These are phyloP conservation scores for Solanum piurae DNA, from an alignment of 257 asterid species.

Conservation along the genomic window DNA sequence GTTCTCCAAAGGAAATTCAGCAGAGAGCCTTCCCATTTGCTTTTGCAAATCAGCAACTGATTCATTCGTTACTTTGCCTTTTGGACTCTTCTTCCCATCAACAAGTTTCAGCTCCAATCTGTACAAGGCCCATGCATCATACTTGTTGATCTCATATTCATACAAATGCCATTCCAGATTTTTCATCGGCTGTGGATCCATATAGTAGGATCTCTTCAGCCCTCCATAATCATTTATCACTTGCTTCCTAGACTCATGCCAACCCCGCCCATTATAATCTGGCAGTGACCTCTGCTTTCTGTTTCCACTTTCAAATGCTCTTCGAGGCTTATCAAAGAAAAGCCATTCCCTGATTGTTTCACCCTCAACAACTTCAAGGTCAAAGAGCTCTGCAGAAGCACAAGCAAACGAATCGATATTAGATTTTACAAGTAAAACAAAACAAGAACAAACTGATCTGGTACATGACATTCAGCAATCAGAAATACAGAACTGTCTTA, in stretches of 20 bases:
- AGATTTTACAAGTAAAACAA: not conserved
- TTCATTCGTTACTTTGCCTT: conserved; percentile 60
- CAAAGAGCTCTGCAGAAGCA: conserved; percentile 64
- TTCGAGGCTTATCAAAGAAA: conserved; percentile 91
- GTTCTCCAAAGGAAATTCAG: conserved; percentile 59
- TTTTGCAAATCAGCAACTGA: conserved; percentile 85
- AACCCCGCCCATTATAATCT: conserved; percentile 91
- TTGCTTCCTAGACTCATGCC: conserved; percentile 98
- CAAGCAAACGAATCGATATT: not conserved
- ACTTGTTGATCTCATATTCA: conserved; percentile 67
- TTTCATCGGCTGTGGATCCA: conserved; percentile 97
- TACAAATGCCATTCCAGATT: conserved; percentile 85
- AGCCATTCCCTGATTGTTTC: conserved; percentile 95
- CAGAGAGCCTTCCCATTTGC: conserved; percentile 75
- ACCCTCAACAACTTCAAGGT: conserved; percentile 60
- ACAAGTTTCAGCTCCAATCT: conserved; percentile 64
- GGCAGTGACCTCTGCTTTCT: conserved; percentile 95
- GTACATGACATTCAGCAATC: not conserved
- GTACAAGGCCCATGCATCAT: conserved; percentile 63
- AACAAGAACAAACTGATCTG: not conserved
- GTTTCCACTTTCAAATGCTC: conserved; percentile 96
- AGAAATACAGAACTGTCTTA: not conserved
- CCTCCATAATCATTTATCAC: conserved; percentile 81
- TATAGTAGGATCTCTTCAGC: conserved; percentile 89
- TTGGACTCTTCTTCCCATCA: conserved; percentile 68